Base-by-base conservation (phyloP, 768 basidiomycete species). In the Mycena olivaceomarginata region DNA sequence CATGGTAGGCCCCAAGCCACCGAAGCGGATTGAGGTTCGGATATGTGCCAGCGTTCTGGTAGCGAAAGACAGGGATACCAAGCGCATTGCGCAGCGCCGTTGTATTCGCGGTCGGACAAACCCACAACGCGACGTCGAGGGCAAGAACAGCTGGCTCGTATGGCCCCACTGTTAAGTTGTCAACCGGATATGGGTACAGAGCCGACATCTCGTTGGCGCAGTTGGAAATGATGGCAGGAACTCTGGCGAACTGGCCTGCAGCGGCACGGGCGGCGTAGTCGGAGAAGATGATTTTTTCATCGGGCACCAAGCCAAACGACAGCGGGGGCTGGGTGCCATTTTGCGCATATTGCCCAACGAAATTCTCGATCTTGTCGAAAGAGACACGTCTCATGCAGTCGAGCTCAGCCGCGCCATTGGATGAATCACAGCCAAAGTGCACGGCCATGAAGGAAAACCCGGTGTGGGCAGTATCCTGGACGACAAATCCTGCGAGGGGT, bases 1-100 rank as follows among this genome's bases (percentile, higher is more conserved):
- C 76, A 51, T 81, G 81, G 51, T 80, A 79, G 1, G 80, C 77
- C 9, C 82, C 75, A 22, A 75, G 53, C 77, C 74, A 75, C 3
- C 41, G 37, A 2, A 72, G 37, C 18, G 70, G 70, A 31, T 31
- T 31, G 31, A 31, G 31, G 31, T 31, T 31, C 31, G 31, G 31
- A 31, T 31, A 31, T 31, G 16, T 66, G 46, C 74, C 77, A 8
- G 66, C 77, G n/a, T 63, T 51, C 65, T 75, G 62, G 69, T 72
- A 79, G 16, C 77, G 77, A 43, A 69, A 79, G n/a, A 67, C 67
- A 2, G 74, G 51, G 6, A 73, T 40, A 31, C 37, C 72, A 15
- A 74, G 37, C 62, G 64, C 20, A 25, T 74, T 66, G 56, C 69
- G 74, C 66, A 75, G 39, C 37, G 40, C 51, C 11, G 68, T 75